Evolutionary conservation across 2,329 filamentous ascomycete genomes (phyloP).

Genomic region (Alternaria ventricosa): DNA sequence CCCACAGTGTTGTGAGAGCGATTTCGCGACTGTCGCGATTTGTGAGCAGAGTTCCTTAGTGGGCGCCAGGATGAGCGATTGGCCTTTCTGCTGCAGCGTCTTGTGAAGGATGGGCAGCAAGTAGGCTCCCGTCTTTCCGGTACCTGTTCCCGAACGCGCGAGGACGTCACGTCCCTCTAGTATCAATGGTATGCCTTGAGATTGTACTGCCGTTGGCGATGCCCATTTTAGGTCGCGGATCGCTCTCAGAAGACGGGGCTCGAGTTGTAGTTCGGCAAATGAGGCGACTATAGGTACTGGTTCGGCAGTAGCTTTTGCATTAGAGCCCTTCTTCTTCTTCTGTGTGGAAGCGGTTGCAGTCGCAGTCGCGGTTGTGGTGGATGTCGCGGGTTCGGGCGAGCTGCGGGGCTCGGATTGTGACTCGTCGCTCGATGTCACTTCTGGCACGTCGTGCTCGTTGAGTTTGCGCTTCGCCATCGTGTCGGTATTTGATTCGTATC

Average conservation of each 20-base stretch:
- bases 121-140: conserved; percentile 97
- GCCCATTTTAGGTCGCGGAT: conserved; percentile 84
- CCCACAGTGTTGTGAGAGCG: conserved; percentile 81
- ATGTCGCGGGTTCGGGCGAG: conserved; percentile 5
- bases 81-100: conserved; percentile 79
- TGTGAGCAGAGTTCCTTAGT: conserved; percentile 95
- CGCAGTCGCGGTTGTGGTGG: not conserved
- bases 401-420: conserved; percentile 24
- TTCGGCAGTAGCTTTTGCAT: not conserved
- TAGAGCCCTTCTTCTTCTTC: conserved; percentile 2
- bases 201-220: conserved; percentile 87
- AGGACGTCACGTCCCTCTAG: conserved; percentile 88
- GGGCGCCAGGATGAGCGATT: conserved; percentile 88
- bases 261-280: conserved; percentile 81
- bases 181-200: conserved; percentile 84
- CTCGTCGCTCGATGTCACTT: conserved; percentile 36
- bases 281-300: conserved; percentile 44
- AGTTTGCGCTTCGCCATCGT: conserved; percentile 56
- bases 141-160: conserved; percentile 91
- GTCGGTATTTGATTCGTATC: not conserved
- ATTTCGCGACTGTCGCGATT: conserved; percentile 78
- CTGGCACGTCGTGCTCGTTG: conserved; percentile 56
- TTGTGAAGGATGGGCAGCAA: conserved; percentile 85
- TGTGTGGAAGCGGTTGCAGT: not conserved
- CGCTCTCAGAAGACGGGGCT: conserved; percentile 84